Evolutionary conservation across 2,329 filamentous ascomycete genomes (phyloP).

Genomic region (Botryotinia globosa): DNA sequence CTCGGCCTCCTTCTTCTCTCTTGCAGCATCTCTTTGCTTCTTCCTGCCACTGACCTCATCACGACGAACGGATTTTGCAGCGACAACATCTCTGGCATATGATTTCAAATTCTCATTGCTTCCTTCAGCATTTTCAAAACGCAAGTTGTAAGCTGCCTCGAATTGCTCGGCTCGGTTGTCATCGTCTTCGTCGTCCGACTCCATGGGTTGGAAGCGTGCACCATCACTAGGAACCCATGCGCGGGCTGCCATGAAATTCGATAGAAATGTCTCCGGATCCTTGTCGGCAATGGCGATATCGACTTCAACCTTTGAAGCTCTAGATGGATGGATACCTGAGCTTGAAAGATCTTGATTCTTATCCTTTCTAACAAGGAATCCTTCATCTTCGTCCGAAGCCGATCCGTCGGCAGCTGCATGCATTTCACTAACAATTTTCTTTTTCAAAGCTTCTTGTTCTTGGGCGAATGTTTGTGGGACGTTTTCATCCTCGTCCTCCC

Average conservation of each 20-base stretch:
- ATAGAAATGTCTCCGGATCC: conserved; percentile 88
- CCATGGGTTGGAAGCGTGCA: conserved; percentile 73
- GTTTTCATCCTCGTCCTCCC: conserved; percentile 57
- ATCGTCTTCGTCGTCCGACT: conserved; percentile 79
- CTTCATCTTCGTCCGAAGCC: conserved; percentile 52
- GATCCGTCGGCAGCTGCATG: conserved; percentile 55
- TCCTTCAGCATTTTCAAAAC: conserved; percentile 88
- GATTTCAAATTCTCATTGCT: conserved; percentile 85
- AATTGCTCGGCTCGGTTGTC: conserved; percentile 77
- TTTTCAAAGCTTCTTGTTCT: conserved; percentile 82
- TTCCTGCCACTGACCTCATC: conserved; percentile 77
- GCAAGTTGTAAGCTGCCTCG: conserved; percentile 90
- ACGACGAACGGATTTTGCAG: conserved; percentile 78
- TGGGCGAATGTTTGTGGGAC: conserved; percentile 70
- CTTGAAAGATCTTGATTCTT: conserved; percentile 40
- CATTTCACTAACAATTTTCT: conserved; percentile 75
- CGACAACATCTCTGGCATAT: conserved; percentile 82
- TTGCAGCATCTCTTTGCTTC: conserved; percentile 74
- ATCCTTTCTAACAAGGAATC: conserved; percentile 72
- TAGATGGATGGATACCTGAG: conserved; percentile 56
- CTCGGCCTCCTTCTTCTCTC: conserved; percentile 72
- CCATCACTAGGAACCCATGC: conserved; percentile 77
- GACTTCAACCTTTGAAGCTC: conserved; percentile 49
- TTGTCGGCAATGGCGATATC: conserved; percentile 77
- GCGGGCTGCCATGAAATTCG: conserved; percentile 88